phyloP scores from a whole-genome alignment of 2,329 filamentous ascomycete genomes.

The Ceratocystis diversiconidia region DNA sequence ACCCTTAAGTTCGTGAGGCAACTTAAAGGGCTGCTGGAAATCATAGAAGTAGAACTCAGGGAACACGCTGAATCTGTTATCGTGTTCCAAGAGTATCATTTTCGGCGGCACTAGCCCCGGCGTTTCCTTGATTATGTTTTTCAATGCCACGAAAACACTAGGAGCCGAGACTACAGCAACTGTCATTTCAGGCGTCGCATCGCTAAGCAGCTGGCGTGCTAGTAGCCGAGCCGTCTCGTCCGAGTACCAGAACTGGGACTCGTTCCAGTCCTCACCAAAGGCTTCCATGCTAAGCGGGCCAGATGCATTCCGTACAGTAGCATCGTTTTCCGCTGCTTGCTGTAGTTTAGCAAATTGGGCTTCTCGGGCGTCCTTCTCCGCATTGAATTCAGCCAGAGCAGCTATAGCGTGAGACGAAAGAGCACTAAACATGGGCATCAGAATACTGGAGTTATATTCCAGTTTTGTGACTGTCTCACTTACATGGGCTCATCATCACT shows the following conservation, averaged over 20 bases:
- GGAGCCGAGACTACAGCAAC: slow-evolving; percentile 62
- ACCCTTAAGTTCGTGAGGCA: slow-evolving; percentile 50
- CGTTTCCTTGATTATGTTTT: slow-evolving; percentile 41
- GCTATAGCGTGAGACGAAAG: slow-evolving; percentile 53
- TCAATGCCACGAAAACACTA: slow-evolving; percentile 62
- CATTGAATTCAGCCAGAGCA: slow-evolving; percentile 60
- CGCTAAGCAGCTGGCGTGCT: slow-evolving; percentile 51
- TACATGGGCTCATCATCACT: slow-evolving; percentile 37
- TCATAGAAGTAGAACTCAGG: slow-evolving; percentile 63
- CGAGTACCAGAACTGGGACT: slow-evolving; percentile 72
- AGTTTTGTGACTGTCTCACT: slow-evolving; percentile 20
- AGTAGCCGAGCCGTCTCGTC: slow-evolving; percentile 53
- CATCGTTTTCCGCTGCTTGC: slow-evolving; percentile 30
- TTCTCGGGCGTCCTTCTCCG: slow-evolving; percentile 52
- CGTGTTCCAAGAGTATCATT: slow-evolving; percentile 57
- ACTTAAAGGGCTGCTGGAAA: slow-evolving; percentile 51
- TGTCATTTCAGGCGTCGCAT: slow-evolving; percentile 38
- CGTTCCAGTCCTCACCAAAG: slow-evolving; percentile 72
- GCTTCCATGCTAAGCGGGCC: slow-evolving; percentile 45
- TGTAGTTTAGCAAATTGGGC: slow-evolving; percentile 57
- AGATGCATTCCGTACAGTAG: slow-evolving; percentile 19
- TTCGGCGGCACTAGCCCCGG: slow-evolving; percentile 31
- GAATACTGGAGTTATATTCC: background rate
- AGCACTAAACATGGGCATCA: slow-evolving; percentile 29
- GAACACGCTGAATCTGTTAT: slow-evolving; percentile 59